Base-by-base conservation (phyloP, 306 rosid species). In the Prunus padus region DNA sequence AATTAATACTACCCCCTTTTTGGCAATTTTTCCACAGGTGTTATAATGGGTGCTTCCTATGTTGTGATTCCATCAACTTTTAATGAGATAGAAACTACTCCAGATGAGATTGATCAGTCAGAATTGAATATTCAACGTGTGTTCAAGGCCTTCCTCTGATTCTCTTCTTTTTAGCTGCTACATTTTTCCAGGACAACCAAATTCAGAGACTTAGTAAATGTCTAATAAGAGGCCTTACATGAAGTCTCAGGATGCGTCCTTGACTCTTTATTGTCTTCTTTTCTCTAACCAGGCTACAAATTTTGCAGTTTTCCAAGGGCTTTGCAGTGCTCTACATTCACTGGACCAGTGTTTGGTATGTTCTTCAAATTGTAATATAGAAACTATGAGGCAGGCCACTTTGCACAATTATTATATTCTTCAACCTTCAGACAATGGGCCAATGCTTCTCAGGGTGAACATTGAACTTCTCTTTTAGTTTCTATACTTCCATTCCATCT, bases 371-470 rank as follows among this genome's bases (percentile, higher is more conserved):
- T 77, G 82, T 73, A 81, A 81, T 65, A 80, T 89, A 69, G 92
- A 87, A 71, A 89, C 83, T 71, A 80, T 83, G 91, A 80, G 76
- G 44, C 89, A 84, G 87, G 84, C 84, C 74, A 77, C 90, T 69
- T 89, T 80, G 72, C 83, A 71, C 31, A 87, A 92, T 84, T 91
- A 84, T 79, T 91, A 91, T 74, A 72, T 91, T 72, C 87, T 91
- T 62, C 91, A 81, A 77, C 86, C 97, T 54, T 91, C 95, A 65
- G 77, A 74, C 72, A 83, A 76, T 2, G 97, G 95, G 73, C 84
- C 91, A 70, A 87, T 91, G 92, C 92, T 87, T 68, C 82, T 91
- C 76, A 86, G 92, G 84, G 92, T 91, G 72, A 86, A 82, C 76
- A 71, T 67, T 67, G 26, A 63, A 50, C 44, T 65, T 65, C 22